Conservation (phyloP, 495 filamentous ascomycete species). For the Margaritispora aquatica region DNA sequence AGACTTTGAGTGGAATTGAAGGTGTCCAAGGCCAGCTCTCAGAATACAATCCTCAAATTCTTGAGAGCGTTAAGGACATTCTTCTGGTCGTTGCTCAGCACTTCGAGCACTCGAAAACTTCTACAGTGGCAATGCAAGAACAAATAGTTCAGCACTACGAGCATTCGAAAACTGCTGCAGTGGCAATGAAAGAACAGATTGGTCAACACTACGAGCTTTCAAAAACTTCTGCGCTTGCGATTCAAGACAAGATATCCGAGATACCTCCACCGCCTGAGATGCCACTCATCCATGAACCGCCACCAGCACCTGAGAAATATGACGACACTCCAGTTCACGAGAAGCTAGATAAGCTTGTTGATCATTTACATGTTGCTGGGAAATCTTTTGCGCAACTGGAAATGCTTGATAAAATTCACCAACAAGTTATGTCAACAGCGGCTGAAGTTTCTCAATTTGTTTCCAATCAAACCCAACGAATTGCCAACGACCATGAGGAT, state of each 20-base stretch:
- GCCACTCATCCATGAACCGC: conserved; percentile 31
- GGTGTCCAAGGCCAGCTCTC: conserved; percentile 66
- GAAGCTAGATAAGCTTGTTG: conserved; percentile 81
- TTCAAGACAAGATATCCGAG: conserved; percentile 49
- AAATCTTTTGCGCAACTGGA: conserved; percentile 57
- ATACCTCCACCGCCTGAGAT: conserved; percentile 26
- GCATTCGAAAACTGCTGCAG: conserved; percentile 45
- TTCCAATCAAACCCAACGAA: conserved; percentile 66
- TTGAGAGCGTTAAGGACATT: conserved; percentile 77
- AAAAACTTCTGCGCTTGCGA: conserved; percentile 36
- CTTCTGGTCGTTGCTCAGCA: conserved; percentile 74
- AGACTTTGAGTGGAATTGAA: conserved; percentile 63
- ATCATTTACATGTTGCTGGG: conserved; percentile 51
- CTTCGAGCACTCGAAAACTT: conserved; percentile 60
- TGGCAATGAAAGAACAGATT: no score
- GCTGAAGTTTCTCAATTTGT: conserved; percentile 84
- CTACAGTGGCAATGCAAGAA: conserved; percentile 31
- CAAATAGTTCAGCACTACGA: conserved; percentile 82
- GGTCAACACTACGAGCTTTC: conserved; percentile 75
- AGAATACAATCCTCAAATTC: conserved; percentile 79
- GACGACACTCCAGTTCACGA: conserved; percentile 68
- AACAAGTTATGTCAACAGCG: conserved; percentile 81
- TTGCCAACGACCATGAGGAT: conserved; percentile 71
- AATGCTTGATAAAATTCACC: conserved; percentile 82
- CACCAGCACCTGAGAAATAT: conserved; percentile 43